Conservation (phyloP, 148 eudicot species). For the Rhododendron griersonianum region DNA sequence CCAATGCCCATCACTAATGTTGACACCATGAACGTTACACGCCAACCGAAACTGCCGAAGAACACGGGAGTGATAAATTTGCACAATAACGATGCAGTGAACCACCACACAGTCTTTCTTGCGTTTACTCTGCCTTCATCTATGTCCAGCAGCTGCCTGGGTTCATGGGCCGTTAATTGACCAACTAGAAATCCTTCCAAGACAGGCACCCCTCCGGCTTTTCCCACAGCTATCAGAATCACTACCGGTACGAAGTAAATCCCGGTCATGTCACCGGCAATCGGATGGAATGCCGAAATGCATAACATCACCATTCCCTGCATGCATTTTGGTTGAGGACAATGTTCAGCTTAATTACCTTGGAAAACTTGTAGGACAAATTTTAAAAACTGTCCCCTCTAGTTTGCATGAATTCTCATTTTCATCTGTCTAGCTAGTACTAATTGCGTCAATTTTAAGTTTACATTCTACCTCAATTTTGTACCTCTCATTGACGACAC, state of each 20-base stretch:
- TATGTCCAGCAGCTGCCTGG: neutral
- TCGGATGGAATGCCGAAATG: neutral
- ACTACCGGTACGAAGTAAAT: neutral
- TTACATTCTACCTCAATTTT: neutral
- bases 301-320: neutral
- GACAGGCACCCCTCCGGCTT: neutral
- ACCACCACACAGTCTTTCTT: neutral
- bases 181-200: neutral
- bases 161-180: neutral
- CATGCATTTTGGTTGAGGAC: neutral
- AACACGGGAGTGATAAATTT: neutral
- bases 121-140: neutral
- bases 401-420: no score
- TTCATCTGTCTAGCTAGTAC: no score
- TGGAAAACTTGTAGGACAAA: neutral
- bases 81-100: neutral
- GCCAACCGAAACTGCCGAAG: neutral
- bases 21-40: neutral
- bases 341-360: neutral
- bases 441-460: no score
- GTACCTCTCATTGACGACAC: no score
- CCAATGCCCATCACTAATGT: neutral
- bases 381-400: no score
- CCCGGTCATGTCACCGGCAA: neutral
- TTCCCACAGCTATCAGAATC: neutral